A percentile compares a stretch with the other conserved stretches of the same genome.
phyloP scores from a whole-genome alignment of 768 basidiomycete species.

The Suillus lakei region DNA sequence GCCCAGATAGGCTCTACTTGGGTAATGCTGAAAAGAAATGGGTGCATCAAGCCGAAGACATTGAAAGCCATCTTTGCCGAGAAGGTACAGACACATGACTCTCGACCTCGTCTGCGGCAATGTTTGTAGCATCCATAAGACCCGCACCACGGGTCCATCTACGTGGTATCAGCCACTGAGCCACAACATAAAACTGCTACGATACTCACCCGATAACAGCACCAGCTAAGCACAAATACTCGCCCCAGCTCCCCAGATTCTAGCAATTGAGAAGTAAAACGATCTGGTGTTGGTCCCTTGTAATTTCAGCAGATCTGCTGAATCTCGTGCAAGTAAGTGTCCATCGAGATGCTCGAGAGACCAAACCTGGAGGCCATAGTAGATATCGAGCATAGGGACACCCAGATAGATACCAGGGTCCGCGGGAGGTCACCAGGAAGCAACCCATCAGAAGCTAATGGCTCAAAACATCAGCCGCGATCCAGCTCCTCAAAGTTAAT shows the following conservation, averaged over 20 bases:
- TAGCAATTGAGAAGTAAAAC: slow-evolving; percentile 99
- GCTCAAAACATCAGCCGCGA: no score
- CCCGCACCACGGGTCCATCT: slow-evolving; percentile 99
- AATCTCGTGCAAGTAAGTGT: no score
- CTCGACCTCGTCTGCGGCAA: slow-evolving; percentile 93
- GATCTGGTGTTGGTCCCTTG: no score
- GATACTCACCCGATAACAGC: slow-evolving; percentile 90
- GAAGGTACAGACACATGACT: slow-evolving; percentile 92
- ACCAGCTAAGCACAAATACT: slow-evolving; percentile 96
- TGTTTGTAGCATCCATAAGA: slow-evolving; percentile 94
- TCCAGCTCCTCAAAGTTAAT: no score
- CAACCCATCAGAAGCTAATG: no score
- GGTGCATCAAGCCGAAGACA: slow-evolving; percentile 98
- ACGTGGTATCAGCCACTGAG: slow-evolving; percentile 12
- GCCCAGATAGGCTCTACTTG: slow-evolving; percentile 99
- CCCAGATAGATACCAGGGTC: no score
- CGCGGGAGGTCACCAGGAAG: no score
- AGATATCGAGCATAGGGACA: no score
- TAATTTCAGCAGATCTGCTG: no score
- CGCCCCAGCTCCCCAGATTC: slow-evolving; percentile 98
- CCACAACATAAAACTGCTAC: slow-evolving; percentile 4
- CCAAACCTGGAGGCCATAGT: no score
- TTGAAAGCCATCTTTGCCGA: slow-evolving; percentile 99
- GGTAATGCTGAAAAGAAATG: slow-evolving; percentile 97
- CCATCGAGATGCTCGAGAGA: no score